Conservation (phyloP, 495 filamentous ascomycete genomes). For the Filosporella fistucella region DNA sequence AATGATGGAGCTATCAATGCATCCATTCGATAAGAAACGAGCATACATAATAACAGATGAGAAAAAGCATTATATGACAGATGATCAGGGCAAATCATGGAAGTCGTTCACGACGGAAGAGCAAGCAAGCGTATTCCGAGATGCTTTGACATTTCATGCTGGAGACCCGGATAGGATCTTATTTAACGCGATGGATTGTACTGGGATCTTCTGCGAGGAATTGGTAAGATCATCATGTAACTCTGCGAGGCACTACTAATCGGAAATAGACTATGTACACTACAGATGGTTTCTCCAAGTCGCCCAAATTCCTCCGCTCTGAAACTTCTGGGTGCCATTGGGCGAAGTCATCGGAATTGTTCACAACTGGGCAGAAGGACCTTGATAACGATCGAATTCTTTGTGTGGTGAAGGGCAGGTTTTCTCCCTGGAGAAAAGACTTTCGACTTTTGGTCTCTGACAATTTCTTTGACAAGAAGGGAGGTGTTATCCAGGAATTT, state of each 20-base stretch:
- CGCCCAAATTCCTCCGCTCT: slow-evolving; percentile 54
- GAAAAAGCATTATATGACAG: slow-evolving; percentile 73
- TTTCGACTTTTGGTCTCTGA: slow-evolving; percentile 76
- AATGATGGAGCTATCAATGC: slow-evolving; percentile 56
- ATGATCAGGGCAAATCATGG: slow-evolving; percentile 79
- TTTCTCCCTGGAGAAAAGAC: slow-evolving; percentile 54
- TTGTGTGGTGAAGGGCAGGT: slow-evolving; percentile 71
- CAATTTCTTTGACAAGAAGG: slow-evolving; percentile 59
- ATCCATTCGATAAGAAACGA: slow-evolving; percentile 70
- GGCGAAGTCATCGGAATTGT: slow-evolving; percentile 70
- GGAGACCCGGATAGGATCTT: slow-evolving; percentile 76
- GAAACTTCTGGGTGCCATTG: slow-evolving; percentile 73
- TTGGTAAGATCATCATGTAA: slow-evolving; percentile 20
- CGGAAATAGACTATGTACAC: slow-evolving; percentile 63
- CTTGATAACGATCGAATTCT: slow-evolving; percentile 61
- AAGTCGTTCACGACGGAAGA: slow-evolving; percentile 57
- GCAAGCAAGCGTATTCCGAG: slow-evolving; percentile 33
- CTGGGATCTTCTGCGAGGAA: slow-evolving; percentile 48
- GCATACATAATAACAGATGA: slow-evolving; percentile 70
- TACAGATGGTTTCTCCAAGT: slow-evolving; percentile 69
- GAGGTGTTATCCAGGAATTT: slow-evolving; percentile 43
- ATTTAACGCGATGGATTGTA: slow-evolving; percentile 69
- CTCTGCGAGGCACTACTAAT: slow-evolving; percentile 11
- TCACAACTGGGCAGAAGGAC: slow-evolving; percentile 57
- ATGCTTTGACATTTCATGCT: slow-evolving; percentile 71